Base-by-base conservation (phyloP, 169 alveolate species). In the Plasmodium fragile region DNA sequence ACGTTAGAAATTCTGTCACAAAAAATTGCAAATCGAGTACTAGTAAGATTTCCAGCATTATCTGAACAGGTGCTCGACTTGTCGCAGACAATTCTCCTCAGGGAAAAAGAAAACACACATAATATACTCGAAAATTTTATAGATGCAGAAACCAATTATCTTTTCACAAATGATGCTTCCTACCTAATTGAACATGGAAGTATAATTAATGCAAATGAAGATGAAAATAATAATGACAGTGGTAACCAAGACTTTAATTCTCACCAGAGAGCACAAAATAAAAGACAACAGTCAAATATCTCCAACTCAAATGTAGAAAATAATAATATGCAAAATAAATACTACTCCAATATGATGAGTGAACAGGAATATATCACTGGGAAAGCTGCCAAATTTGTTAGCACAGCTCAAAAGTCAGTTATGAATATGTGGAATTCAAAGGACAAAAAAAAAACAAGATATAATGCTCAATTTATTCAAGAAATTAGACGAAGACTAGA, bases 401-500 rank as follows among this genome's bases (percentile, higher is more conserved):
- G 90, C 22, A 82, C 94, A 6, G 95, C 97, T 28, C 95, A 92
- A 13, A 92, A 95, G 71, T 95, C 94, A 0, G 92, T 96, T 34
- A 94, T 92, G 80, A 81, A 83, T 16, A 95, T 93, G 34, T 91
- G 95, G 92, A 96, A 96, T 25, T 82, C 89, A 32, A 93, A 92
- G 18, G 95, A 92, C 30, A 96, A 92, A 80, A 89, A 95, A 95
- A 92, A 97, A 96, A 92, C 97, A 92, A 91, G 98, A 95, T 70
- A 97, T 95, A 92, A 97, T 96, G 73, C 97, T 45, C 96, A 94
- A 45, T 98, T 98, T 92, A 97, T 98, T 5, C 97, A 96, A 92
- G 99, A 98, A 96, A 97, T 99, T 82, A 96, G 99, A 84, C 95
- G 98, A 30, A 97, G 99, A 83, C 96, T 99, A 34, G 99, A 99